Base-by-base conservation (phyloP, 225 moss, liverwort and hornwort genomes). In the Sphagnum contortum region DNA sequence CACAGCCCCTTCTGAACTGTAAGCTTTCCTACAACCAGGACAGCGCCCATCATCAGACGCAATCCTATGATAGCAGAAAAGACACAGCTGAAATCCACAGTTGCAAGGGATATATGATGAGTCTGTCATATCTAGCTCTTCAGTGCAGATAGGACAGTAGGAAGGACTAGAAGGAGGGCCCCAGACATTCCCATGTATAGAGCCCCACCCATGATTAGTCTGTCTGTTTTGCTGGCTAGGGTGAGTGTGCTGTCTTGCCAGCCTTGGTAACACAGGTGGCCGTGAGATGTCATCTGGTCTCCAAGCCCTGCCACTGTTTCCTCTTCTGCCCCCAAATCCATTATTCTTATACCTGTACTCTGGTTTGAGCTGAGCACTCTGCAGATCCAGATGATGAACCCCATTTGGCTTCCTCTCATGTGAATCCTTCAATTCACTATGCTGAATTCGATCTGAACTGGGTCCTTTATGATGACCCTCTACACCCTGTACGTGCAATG, bases 1-100 rank as follows among this genome's bases (percentile, higher is more conserved):
- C 52, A 87, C 80, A 52, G 87, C 94, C 48, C 81, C 75, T 62
- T 94, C 89, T 12, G 91, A 76, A 49, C 81, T 83, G 72, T 94
- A 94, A 13, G 83, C 70, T 76, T 91, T 91, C 68, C 94, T 76
- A 67, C 91, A 91, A 12, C 94, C 91, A 46, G 94, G 94, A 66
- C 94, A 94, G 57, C 94, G 83, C 3, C 94, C 94, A 66, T 91
- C 94, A 48, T 91, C 94, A 60, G 91, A 75, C 1, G 94, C 80
- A 60, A 94, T 94, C 66, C 89, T 78, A 75, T 94, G 94, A 64
- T 89, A 91, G 73, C 94, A 94, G 53, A 94, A 94, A 8, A 94
- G 76, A 63, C 94, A 94, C 60, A 94, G 75, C 60, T 89, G 83
- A 64, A 94, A 91, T 14, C 94, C 94, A 72, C 94, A 94, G 45